phyloP scores from a whole-genome alignment of 2,329 filamentous ascomycete species.

The Hymenoscyphus albidus region DNA sequence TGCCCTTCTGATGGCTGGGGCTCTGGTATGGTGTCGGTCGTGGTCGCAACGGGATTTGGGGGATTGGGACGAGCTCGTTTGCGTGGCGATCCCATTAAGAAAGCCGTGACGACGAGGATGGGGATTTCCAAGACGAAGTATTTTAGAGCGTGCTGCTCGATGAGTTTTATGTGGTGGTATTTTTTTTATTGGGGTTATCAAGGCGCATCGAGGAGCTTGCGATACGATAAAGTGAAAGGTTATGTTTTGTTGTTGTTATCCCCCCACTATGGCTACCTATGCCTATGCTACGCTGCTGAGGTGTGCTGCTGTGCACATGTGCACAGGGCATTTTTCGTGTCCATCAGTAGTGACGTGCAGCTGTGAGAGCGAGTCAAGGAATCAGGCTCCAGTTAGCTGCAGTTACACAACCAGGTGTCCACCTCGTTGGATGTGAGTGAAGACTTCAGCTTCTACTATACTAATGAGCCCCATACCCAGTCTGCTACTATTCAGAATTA shows the following conservation, averaged over 20 bases:
- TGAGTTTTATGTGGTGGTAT: background rate
- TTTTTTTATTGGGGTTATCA: background rate
- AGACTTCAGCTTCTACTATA: background rate
- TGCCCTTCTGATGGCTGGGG: background rate
- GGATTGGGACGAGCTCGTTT: constrained; percentile 27
- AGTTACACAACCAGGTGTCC: background rate
- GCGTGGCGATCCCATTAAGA: constrained; percentile 30
- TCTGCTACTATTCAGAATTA: no score
- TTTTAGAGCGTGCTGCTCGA: background rate
- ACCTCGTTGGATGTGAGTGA: background rate
- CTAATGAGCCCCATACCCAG: background rate
- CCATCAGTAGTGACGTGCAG: background rate
- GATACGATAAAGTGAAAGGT: background rate
- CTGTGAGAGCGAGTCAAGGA: background rate
- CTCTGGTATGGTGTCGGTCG: constrained; percentile 5
- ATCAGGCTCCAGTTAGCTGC: constrained; percentile 1
- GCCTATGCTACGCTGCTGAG: background rate
- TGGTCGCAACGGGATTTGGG: constrained; percentile 9
- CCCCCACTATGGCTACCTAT: background rate
- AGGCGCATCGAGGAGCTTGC: background rate
- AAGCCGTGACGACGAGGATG: background rate
- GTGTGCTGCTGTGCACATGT: background rate
- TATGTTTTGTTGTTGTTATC: constrained; percentile 1
- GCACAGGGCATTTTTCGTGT: background rate
- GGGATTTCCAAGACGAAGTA: background rate